Conservation (phyloP, 768 basidiomycete species). For the Cubamyces lactineus region DNA sequence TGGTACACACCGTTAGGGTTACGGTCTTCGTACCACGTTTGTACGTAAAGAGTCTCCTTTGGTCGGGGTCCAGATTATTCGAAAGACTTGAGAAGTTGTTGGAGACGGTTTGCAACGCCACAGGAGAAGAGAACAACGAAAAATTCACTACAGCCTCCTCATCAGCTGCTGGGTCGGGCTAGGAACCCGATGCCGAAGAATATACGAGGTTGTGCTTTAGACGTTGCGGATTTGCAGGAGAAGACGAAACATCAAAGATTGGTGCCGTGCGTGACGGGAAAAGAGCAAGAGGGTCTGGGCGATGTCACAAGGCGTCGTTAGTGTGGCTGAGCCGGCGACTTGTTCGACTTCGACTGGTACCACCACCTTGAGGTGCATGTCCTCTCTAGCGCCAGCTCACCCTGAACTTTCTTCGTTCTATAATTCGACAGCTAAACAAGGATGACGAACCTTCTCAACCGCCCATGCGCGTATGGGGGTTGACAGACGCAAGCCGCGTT, state of each 20-base stretch:
- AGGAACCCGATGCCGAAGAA: conserved; percentile 20
- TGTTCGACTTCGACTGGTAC: neutral
- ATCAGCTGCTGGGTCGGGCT: conserved; percentile 5
- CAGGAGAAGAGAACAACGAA: conserved; percentile 13
- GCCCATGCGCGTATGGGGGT: neutral
- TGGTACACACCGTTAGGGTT: neutral
- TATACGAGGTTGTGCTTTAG: conserved; percentile 14
- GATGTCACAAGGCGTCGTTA: neutral
- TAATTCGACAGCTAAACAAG: neutral
- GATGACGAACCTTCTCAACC: conserved; percentile 2
- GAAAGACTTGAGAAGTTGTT: neutral
- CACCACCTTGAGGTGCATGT: neutral
- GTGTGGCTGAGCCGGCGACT: neutral
- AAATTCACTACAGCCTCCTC: conserved; percentile 7
- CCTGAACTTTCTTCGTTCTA: neutral
- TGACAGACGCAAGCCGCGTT: neutral
- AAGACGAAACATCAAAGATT: neutral
- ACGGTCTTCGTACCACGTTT: neutral
- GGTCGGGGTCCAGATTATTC: conserved; percentile 1
- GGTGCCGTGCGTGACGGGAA: conserved; percentile 2
- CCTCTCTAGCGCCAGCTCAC: neutral
- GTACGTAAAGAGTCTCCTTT: conserved; percentile 5
- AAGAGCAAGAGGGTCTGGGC: neutral
- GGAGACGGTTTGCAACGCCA: conserved; percentile 3
- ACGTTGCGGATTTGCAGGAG: conserved; percentile 7